A percentile compares a stretch with the other conserved stretches of the same genome.
Evolutionary conservation across 257 asterid species (phyloP).

Genomic region (Ilex aquifolium): DNA sequence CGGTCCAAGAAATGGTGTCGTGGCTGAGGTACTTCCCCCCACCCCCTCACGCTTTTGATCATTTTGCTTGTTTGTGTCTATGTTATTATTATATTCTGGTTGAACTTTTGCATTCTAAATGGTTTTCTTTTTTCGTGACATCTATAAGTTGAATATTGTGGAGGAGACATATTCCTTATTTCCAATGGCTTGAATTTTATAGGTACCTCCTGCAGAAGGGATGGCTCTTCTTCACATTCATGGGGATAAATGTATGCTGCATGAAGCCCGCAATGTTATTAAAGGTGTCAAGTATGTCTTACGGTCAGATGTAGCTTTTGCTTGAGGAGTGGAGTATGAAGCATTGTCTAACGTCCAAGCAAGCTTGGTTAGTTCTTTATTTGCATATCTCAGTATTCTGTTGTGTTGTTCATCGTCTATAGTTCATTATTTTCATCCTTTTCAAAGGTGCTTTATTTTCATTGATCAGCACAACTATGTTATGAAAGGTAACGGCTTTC

Average conservation of each 20-base stretch:
- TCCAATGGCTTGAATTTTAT: neutral
- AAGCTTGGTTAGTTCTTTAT: neutral
- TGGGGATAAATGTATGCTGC: constrained; percentile 91
- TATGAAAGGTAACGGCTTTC: too few species aligned
- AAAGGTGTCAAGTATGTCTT: constrained; percentile 81
- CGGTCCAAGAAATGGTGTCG: constrained; percentile 87
- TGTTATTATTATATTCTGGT: neutral
- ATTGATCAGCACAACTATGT: too few species aligned
- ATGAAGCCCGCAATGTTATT: constrained; percentile 71
- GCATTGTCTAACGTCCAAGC: neutral
- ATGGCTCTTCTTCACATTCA: constrained; percentile 91
- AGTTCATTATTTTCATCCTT: too few species aligned
- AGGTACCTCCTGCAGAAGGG: constrained; percentile 89
- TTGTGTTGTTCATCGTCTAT: too few species aligned
- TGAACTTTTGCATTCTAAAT: too few species aligned
- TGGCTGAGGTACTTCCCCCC: constrained; percentile 66
- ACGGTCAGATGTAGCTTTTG: constrained; percentile 81
- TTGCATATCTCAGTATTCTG: too few species aligned
- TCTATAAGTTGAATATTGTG: too few species aligned
- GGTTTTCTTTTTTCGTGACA: neutral
- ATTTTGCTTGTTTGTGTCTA: neutral
- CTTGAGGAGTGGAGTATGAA: constrained; percentile 18
- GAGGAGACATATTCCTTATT: too few species aligned
- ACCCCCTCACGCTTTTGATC: neutral
- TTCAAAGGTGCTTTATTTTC: too few species aligned